A percentile compares a stretch with the other conserved stretches of the same genome.
These are phyloP conservation scores for Colletotrichum sp. DNA, from an alignment of 2,329 filamentous ascomycete species.

Conservation along the genomic window DNA sequence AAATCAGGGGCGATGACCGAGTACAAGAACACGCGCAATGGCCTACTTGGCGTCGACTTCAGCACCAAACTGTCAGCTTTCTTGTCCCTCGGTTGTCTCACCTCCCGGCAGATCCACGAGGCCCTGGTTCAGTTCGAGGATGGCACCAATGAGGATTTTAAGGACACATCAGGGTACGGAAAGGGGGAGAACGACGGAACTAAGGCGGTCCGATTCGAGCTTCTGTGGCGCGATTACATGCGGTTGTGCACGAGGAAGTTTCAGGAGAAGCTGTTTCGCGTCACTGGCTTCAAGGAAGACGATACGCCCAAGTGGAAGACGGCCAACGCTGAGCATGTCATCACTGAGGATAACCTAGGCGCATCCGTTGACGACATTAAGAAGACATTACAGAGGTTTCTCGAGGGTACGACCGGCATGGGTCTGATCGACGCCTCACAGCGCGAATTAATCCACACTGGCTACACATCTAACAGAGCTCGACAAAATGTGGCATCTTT, in stretches of 20 bases:
- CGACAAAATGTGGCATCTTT: conserved; percentile 80
- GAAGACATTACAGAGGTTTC: conserved; percentile 61
- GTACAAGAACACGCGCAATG: conserved; percentile 77
- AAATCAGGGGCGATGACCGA: conserved; percentile 62
- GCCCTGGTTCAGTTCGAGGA: conserved; percentile 74
- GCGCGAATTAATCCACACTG: conserved; percentile 75
- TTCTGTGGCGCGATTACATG: conserved; percentile 85
- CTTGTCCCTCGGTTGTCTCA: conserved; percentile 74
- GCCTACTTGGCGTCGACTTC: conserved; percentile 72
- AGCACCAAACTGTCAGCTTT: conserved; percentile 80
- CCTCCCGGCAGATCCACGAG: conserved; percentile 74
- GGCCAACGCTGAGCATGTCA: conserved; percentile 41
- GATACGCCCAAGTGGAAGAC: conserved; percentile 56
- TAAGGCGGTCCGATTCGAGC: conserved; percentile 71
- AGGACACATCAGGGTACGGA: conserved; percentile 61
- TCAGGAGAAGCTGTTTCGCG: conserved; percentile 64
- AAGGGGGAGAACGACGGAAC: conserved; percentile 77
- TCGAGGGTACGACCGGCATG: conserved; percentile 74
- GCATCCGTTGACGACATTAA: conserved; percentile 41
- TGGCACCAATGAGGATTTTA: conserved; percentile 50
- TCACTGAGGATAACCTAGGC: conserved; percentile 30
- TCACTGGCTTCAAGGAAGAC: conserved; percentile 65
- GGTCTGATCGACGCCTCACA: conserved; percentile 80
- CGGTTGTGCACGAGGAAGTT: conserved; percentile 77
- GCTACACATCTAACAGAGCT: conserved; percentile 79